Conservation (phyloP, 768 basidiomycete genomes). For the Cystobasidium tubakii region DNA sequence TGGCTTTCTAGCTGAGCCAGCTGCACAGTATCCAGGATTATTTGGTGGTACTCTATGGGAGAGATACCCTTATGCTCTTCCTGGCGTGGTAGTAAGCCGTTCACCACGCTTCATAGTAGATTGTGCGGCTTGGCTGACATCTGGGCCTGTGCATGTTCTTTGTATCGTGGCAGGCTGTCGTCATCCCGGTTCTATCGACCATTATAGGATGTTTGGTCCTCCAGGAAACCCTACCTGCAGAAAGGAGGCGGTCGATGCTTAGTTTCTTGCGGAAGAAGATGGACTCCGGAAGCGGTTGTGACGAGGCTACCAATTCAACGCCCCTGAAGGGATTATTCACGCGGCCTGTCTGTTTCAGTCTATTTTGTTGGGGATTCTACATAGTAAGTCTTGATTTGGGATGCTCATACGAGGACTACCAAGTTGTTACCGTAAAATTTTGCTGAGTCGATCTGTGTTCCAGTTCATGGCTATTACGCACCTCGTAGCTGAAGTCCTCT, state of each 20-base stretch:
- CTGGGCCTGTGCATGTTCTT: no score
- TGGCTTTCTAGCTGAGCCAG: conserved; percentile 9
- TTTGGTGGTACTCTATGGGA: conserved; percentile 12
- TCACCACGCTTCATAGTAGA: not conserved
- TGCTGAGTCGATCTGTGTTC: not conserved
- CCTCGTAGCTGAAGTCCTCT: not conserved
- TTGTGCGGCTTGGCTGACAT: no score
- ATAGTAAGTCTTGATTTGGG: not conserved
- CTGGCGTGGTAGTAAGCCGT: not conserved
- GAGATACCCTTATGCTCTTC: not conserved
- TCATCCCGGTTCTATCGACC: not conserved
- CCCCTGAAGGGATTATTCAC: not conserved
- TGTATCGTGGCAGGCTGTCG: not conserved
- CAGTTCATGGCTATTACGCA: not conserved
- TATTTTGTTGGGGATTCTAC: not conserved
- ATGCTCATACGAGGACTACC: no score
- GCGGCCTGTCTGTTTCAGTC: not conserved
- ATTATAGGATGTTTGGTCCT: not conserved
- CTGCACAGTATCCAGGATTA: not conserved
- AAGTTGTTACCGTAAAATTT: no score
- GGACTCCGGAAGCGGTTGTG: not conserved
- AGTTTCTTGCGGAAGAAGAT: not conserved
- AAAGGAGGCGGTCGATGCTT: not conserved
- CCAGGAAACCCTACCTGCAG: not conserved
- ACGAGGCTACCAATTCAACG: not conserved